Conservation (phyloP, 106 monocot genomes). For the Phalaenopsis equestris region DNA sequence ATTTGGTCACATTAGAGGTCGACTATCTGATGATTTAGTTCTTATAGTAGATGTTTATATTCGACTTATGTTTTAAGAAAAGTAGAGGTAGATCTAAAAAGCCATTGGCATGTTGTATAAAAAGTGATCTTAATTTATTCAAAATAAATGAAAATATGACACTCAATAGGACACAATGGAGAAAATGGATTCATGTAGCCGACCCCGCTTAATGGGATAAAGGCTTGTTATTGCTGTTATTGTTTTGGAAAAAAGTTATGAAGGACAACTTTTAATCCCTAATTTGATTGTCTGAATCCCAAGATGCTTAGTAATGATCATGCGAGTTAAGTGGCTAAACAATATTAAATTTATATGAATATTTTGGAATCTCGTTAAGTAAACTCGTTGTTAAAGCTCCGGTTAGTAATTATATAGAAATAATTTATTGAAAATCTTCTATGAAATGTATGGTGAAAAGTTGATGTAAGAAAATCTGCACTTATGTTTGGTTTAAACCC, state of each 20-base stretch:
- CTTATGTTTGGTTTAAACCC: neutral
- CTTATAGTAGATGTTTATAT: no score
- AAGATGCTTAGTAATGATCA: neutral
- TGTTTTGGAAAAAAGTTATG: neutral
- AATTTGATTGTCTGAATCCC: neutral
- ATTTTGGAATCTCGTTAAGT: neutral
- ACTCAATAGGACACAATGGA: no score
- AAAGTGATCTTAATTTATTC: no score
- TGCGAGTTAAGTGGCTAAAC: neutral
- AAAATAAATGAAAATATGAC: no score
- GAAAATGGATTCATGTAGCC: no score
- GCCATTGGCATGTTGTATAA: no score
- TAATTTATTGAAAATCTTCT: neutral
- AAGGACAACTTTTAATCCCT: neutral
- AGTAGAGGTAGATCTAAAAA: no score
- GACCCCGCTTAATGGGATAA: no score
- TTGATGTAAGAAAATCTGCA: neutral
- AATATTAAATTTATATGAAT: neutral
- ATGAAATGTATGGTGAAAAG: neutral
- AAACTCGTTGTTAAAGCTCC: neutral
- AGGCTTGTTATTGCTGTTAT: no score
- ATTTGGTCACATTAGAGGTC: no score
- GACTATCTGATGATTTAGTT: no score
- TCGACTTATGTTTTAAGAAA: no score
- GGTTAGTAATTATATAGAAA: neutral